Percentiles rank a stretch among this genome's conserved stretches.
Conservation (phyloP, 2,329 filamentous ascomycete genomes). For the Sporothrix phasma region DNA sequence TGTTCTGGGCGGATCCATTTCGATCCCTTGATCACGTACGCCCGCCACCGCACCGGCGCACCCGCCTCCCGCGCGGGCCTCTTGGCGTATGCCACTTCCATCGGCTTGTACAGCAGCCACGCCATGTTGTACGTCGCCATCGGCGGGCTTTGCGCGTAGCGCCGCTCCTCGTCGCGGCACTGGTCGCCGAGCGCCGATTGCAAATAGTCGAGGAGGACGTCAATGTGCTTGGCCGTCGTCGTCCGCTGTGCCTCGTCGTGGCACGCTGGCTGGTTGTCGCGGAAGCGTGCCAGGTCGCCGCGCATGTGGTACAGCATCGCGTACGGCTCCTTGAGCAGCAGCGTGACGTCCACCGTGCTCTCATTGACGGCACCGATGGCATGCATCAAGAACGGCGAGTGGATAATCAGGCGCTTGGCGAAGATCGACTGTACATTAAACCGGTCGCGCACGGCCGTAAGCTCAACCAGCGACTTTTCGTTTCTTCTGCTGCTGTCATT, state of each 20-base stretch:
- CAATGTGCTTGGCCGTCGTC: conserved; percentile 35
- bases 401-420: conserved; percentile 31
- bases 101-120: conserved; percentile 39
- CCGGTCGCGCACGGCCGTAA: neutral
- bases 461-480: neutral
- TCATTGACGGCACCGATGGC: conserved; percentile 37
- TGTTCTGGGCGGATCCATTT: neutral
- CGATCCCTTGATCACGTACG: conserved; percentile 33
- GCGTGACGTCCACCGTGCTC: conserved; percentile 23
- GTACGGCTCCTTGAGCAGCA: conserved; percentile 37
- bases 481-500: neutral
- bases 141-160: conserved; percentile 30
- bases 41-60: conserved; percentile 29
- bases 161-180: conserved; percentile 32
- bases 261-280: conserved; percentile 30
- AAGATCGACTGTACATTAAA: conserved; percentile 19
- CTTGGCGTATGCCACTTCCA: conserved; percentile 35
- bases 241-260: conserved; percentile 34
- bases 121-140: conserved; percentile 36
- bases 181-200: conserved; percentile 29
- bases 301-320: conserved; percentile 38
- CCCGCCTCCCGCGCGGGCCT: conserved; percentile 12
- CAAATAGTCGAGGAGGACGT: conserved; percentile 36
- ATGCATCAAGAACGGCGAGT: conserved; percentile 36
- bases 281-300: conserved; percentile 33